Base-by-base conservation (phyloP, 176 grass and related monocot species). In the Musa troglodytarum region DNA sequence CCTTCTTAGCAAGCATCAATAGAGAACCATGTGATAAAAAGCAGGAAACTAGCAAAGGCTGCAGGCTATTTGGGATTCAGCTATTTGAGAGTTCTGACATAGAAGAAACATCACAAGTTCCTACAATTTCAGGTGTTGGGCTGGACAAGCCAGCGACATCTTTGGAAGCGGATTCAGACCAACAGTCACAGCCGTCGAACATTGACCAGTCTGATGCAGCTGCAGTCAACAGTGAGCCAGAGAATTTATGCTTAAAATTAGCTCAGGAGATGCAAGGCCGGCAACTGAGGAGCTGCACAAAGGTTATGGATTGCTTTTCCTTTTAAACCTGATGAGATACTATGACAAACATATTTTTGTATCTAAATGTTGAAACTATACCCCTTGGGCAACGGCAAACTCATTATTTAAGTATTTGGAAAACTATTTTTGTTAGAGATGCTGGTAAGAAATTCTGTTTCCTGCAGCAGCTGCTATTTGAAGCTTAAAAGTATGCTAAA, bases 261-360 rank as follows among this genome's bases (percentile, higher is more conserved):
- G 69, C 73, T 72, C 78, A 77, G 72, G 95, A 94, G 80, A 85
- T 68, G 10, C 88, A 88, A 80, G 84, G 73, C 64, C 84, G 78
- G 51, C 95, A 94, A 78, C 54, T 89, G 76, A 93, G 95, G 74
- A 99, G 95, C 79, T 99, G 95, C 75, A 98, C 94, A 54, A 98
- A 98, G 94, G 94, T 93, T 72, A 79, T 49, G 25, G 11, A 52
- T 50, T 21, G 49, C 34, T 51, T 8, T 52, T 69, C 11, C 12
- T 70, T 12, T 50, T 58, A 22, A 43, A 29, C 11, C n/a, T 13
- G 17, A 17, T 26, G 15, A 19, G 10, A 17, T 57, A 21, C 14
- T 75, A 10, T 11, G 23, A 58, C 71, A 72, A 79, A 52, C 70
- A 66, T 55, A 71, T 76, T 75, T 43, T 25, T 15, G 22, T 76